phyloP scores from a whole-genome alignment of 345 rosid species.

The Gossypium thurberi region DNA sequence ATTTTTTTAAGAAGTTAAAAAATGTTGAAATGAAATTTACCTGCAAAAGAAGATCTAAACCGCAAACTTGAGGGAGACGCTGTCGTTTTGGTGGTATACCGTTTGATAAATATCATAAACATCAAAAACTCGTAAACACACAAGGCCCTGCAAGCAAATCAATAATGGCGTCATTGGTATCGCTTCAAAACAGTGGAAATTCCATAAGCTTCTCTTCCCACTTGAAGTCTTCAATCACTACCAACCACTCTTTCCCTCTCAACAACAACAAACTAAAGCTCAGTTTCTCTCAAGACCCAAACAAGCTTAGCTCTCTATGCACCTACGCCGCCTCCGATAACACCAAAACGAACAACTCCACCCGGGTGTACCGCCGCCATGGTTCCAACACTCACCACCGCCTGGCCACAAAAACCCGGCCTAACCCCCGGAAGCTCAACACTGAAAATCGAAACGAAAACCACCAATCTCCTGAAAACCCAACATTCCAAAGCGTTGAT shows the following conservation, averaged over 20 bases:
- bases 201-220: slow-evolving; percentile 8
- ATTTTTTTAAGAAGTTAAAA: too few relatives aligned
- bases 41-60: too few relatives aligned
- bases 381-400: neutral
- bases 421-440: slow-evolving; percentile 1
- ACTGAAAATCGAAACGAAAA: slow-evolving; percentile 7
- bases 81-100: neutral
- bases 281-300: slow-evolving; percentile 9
- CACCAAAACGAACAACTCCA: slow-evolving; percentile 7
- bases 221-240: neutral
- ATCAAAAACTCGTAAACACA: neutral
- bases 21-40: too few relatives aligned
- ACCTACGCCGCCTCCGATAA: slow-evolving; percentile 23
- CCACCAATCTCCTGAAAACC: slow-evolving; percentile 15
- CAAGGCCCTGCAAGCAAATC: neutral
- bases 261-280: neutral
- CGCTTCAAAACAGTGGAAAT: slow-evolving; percentile 18
- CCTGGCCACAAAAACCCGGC: slow-evolving; percentile 3
- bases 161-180: slow-evolving; percentile 28
- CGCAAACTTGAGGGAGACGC: neutral
- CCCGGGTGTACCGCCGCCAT: slow-evolving; percentile 29
- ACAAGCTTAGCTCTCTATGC: slow-evolving; percentile 19
- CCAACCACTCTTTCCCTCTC: neutral
- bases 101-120: neutral
- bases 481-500: neutral